Evolutionary conservation across 2,329 filamentous ascomycete genomes (phyloP), one percentile per base, ranked within the genome.

Genomic region (Paecilomyces sp.): DNA sequence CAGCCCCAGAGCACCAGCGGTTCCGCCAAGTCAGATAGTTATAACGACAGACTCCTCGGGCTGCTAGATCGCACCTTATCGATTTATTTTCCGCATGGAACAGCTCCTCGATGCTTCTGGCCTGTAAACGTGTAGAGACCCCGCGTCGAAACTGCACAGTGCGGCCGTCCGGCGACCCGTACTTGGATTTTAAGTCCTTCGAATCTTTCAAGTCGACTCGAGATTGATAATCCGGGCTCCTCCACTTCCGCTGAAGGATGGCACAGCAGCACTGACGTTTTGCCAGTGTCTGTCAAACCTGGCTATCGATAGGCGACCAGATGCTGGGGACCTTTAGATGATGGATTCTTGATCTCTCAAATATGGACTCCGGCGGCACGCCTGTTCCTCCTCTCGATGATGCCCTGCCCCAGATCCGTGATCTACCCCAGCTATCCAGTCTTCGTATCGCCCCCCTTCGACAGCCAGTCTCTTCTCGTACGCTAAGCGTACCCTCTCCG

Each of bases 361-460:
- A 65, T 33, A 75, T 74, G 70, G 70, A 72, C 66, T 59, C 68
- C 56, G 68, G 63, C 54, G 69, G 65, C 63, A 61, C 67, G 57
- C 63, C 71, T 64, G 63, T 67, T 59, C 67, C 72, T 52, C 65
- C 68, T 53, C 73, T 76, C 60, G 77, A 79, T 63, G 77, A 80
- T 64, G 72, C 73, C 54, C 64, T 73, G 56, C 65, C 66, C 54
- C 69, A 71, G 57, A 70, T 74, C 41, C 75, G 74, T 54, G 77
- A 79, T 63, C 69, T 77, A 30, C 74, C 76, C 57, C 73, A 77
- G 58, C 71, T 75, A 11, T 74, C 71, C 34, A 68, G 74, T 61
- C 68, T 80, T 56, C 76, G 74, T 60, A 81, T 81, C 56, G 74
- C 79, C 62, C 79, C 79, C 57, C 71, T 81, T 24, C 78, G 78